These are phyloP conservation scores for Dothistroma septosporum DNA, from an alignment of 2,329 filamentous ascomycete genomes.

Conservation along the genomic window DNA sequence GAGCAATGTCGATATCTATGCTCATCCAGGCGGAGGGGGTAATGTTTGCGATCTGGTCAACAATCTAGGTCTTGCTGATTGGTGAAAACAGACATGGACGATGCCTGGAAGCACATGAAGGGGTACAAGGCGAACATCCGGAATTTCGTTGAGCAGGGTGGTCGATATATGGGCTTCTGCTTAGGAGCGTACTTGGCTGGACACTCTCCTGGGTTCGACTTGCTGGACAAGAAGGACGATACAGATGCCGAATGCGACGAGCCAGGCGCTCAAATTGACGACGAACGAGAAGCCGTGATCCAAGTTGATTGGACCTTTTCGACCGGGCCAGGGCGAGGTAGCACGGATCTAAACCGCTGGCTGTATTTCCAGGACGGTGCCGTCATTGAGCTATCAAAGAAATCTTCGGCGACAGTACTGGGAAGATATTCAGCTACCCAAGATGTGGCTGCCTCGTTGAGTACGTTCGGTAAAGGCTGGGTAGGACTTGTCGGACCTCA, in stretches of 20 bases:
- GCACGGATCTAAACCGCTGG: constrained; percentile 18
- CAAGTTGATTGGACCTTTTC: constrained; percentile 24
- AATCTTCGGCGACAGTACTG: constrained; percentile 15
- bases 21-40: constrained; percentile 24
- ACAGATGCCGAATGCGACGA: constrained; percentile 13
- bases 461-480: constrained; percentile 20
- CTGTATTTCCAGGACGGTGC: constrained; percentile 25
- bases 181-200: constrained; percentile 24
- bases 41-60: background rate
- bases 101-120: constrained; percentile 17
- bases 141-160: constrained; percentile 21
- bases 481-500: constrained; percentile 23
- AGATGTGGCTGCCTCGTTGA: constrained; percentile 19
- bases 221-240: constrained; percentile 16
- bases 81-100: constrained; percentile 11
- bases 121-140: constrained; percentile 13
- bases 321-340: constrained; percentile 11
- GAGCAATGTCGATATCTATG: constrained; percentile 14
- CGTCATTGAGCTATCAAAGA: constrained; percentile 9
- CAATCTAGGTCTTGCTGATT: constrained; percentile 1
- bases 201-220: constrained; percentile 16
- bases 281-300: constrained; percentile 20
- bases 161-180: constrained; percentile 25
- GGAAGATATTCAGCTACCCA: constrained; percentile 22
- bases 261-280: constrained; percentile 14